A percentile compares a stretch with the other conserved stretches of the same genome.
Conservation (phyloP, 208 protist genomes). For the Porcisia hertigi region DNA sequence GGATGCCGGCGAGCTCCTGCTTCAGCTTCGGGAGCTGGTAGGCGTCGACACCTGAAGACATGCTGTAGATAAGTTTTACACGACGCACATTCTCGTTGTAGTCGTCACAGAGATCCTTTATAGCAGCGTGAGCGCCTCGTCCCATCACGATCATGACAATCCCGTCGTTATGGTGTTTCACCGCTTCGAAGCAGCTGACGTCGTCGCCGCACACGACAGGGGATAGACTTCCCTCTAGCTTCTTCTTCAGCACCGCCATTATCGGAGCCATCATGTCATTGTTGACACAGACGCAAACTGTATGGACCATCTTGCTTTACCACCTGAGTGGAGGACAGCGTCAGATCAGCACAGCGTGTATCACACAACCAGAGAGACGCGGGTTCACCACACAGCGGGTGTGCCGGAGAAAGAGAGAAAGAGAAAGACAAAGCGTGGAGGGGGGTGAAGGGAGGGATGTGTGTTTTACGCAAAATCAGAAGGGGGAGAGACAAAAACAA, state of each 20-base stretch:
- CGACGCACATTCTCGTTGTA: slow-evolving; percentile 43
- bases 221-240: neutral
- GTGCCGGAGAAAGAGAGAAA: neutral
- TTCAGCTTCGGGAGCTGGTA: slow-evolving; percentile 51
- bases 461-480: no score
- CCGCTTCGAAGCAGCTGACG: neutral
- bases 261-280: neutral
- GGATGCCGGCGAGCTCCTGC: slow-evolving; percentile 50
- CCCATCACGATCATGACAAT: slow-evolving; percentile 10
- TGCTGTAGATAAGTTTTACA: slow-evolving; percentile 76
- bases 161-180: slow-evolving; percentile 15
- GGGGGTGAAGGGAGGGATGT: no score
- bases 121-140: slow-evolving; percentile 32
- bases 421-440: no score
- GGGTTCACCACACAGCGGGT: neutral
- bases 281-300: slow-evolving; percentile 6
- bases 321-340: neutral
- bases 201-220: slow-evolving; percentile 2
- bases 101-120: slow-evolving; percentile 77
- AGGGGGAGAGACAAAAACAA: no score
- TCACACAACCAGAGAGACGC: no score
- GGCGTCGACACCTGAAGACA: slow-evolving; percentile 71
- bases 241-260: neutral
- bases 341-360: neutral
- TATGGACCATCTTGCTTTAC: neutral